Evolutionary conservation across 805 yeast genomes (phyloP), one percentile per base, ranked within the genome.

Genomic region (Clavispora asparagi): DNA sequence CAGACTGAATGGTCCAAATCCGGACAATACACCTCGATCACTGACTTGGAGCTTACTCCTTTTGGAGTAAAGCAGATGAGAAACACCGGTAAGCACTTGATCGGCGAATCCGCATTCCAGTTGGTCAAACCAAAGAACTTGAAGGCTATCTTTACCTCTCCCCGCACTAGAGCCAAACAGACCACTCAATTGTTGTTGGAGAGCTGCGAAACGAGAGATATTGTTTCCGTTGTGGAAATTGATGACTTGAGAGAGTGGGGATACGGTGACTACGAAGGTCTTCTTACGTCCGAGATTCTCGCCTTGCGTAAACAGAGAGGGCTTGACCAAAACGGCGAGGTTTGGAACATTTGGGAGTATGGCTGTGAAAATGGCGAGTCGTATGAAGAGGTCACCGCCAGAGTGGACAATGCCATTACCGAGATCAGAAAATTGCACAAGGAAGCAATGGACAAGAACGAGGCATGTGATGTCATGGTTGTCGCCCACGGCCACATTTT

Each of bases 1-100:
- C 96, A 91, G 70, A 91, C 98, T 2, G 95, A 84, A 64, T 91
- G 98, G 98, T 91, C 97, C 40, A 83, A 86, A 59, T 77, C 90
- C 2, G 98, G 98, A 25, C 96, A 88, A 63, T 85, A 87, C 68
- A 92, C 98, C 4, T 88, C 97, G 2, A 54, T 73, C 38, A 92
- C 98, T 1, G 97, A 92, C 56, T 61, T 92, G 14, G 81, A 82
- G 9, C 76, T 92, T 59, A 88, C 97, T 1, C 74, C 71, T 2
- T 83, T 79, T 55, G 98, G 97, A 42, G 87, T 80, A 12, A 70
- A 71, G 32, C 94, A 89, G 60, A 87, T 89, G 80, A 65, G 68
- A 40, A 78, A 78, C 30, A 86, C 96, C 19, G 96, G 96, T 7
- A 65, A 74, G 51, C 74, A 78, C 16, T 68, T 90, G 52, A 83